Evolutionary conservation across 148 eudicot species (phyloP), one percentile per base, ranked within the genome.

Genomic region (Salicornia ramosissima): DNA sequence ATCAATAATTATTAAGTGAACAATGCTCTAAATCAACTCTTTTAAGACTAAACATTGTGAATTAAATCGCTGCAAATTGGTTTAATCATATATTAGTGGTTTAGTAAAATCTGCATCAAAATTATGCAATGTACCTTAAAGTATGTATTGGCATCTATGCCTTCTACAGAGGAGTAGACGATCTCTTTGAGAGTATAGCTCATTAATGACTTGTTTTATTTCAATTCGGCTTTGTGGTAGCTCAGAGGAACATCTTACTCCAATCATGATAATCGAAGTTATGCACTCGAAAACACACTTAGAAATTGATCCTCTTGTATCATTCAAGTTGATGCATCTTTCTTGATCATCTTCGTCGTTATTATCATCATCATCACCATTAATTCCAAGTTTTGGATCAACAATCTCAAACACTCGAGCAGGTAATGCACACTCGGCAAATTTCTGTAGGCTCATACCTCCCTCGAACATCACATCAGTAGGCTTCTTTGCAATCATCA

Each of bases 401-500:
- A 69, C 12, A 9, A 69, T 56, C 2, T 55, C 72, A 21, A 56
- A 16, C 36, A 69, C 15, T 2, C 21, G 14, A 40, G 40, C 72
- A 56, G 72, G 25, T 36, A 54, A 42, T 18, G 53, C 64, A 1
- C 10, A 25, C 53, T 69, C 9, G 54, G 64, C 72, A 39, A 55
- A 43, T 51, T 43, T 69, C 51, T 69, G 64, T 25, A 69, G 72
- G 53, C 24, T 69, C 46, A 69, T 45, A 26, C 40, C 64, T 69
- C 64, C 64, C 33, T 25, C 34, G 22, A 56, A 69, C 64, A 55
- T 69, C 4, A 18, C 4, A 11, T 56, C 28, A 24, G 72, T 69
- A 24, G 72, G 72, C 10, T 58, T 69, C 60, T 54, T 26, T 16
- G 26, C 72, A 24, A 40, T 69, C 62, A 56, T 56, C 72, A 69